phyloP scores from a whole-genome alignment of 73 alveolate species.

The Paramecium bursaria region DNA sequence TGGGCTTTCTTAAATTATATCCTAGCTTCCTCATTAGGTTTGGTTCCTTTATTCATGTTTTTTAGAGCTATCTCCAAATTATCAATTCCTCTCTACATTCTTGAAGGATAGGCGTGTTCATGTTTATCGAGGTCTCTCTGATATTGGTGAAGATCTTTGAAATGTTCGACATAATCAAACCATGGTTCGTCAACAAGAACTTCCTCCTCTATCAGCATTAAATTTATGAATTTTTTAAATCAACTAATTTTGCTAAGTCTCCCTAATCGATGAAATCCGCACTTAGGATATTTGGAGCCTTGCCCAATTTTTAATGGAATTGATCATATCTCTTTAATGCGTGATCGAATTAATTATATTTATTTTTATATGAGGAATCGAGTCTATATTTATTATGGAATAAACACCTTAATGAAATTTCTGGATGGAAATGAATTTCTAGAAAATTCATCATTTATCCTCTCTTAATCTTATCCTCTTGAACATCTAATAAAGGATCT shows the following conservation, averaged over 20 bases:
- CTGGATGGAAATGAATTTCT: conserved; percentile 52
- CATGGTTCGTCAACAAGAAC: conserved; percentile 11
- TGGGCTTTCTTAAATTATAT: background rate
- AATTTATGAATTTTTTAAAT: background rate
- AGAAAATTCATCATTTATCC: background rate
- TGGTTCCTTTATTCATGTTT: background rate
- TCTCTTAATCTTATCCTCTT: background rate
- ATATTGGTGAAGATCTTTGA: too few species aligned
- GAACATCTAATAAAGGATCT: conserved; percentile 4
- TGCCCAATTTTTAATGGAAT: background rate
- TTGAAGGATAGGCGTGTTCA: background rate
- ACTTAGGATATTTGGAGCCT: conserved; percentile 14
- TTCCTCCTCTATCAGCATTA: conserved; percentile 46
- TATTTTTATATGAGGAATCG: conserved; percentile 21
- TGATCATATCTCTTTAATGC: background rate
- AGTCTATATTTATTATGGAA: background rate
- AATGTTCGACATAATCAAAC: conserved; percentile 20
- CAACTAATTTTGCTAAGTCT: conserved; percentile 4
- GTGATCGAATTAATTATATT: conserved; percentile 24
- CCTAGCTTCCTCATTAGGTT: background rate
- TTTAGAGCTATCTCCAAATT: background rate
- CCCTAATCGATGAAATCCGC: conserved; percentile 58
- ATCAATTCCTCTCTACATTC: background rate
- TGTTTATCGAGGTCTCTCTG: too few species aligned
- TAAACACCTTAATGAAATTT: too few species aligned